Evolutionary conservation across 176 grass and related monocot species (phyloP), one percentile per base, ranked within the genome.

Genomic region (Hsuehochloa calcarea): DNA sequence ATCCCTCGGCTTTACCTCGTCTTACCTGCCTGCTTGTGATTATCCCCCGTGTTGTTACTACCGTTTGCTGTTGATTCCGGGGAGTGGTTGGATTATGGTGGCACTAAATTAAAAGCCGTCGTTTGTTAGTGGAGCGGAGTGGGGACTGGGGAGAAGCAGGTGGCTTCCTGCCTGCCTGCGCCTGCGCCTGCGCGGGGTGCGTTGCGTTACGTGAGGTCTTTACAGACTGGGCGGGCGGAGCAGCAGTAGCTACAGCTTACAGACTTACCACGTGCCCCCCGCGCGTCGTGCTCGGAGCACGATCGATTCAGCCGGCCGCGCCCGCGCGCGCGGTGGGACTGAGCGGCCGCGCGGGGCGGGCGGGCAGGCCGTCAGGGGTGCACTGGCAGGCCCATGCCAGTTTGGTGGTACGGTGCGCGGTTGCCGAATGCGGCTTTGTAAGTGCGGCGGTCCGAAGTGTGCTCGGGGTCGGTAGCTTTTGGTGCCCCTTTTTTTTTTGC

Each of bases 71-170:
- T 46, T 56, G 77, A 35, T 52, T 63, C 25, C 55, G 39, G 25
- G 16, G 7, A 78, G 73, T 87, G 51, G 85, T 87, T 87, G 89
- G 85, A 65, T 87, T 6, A 72, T 52, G 80, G 80, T 70, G 39
- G 29, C 26, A 87, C 84, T 85, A 52, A 60, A 60, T 61, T 31
- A 82, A 78, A 65, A 55, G 20, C n/a, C 10, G 74, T 67, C 56
- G 66, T 65, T 46, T 58, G 79, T 73, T 78, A 66, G 84, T 90
- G 79, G 56, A 22, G 79, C 83, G 45, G 7, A 78, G 78, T 62
- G 54, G 88, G 45, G 7, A 78, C 71, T 62, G 54, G 88, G 83
- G 65, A 19, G 78, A 45, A 20, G 20, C 82, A 17, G 10, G 56
- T 23, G 44, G 44, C 44, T 45, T 45, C 44, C 44, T 45, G 44